These are phyloP conservation scores for Schrenkiella parvula DNA, from an alignment of 345 rosid genomes.

Conservation along the genomic window DNA sequence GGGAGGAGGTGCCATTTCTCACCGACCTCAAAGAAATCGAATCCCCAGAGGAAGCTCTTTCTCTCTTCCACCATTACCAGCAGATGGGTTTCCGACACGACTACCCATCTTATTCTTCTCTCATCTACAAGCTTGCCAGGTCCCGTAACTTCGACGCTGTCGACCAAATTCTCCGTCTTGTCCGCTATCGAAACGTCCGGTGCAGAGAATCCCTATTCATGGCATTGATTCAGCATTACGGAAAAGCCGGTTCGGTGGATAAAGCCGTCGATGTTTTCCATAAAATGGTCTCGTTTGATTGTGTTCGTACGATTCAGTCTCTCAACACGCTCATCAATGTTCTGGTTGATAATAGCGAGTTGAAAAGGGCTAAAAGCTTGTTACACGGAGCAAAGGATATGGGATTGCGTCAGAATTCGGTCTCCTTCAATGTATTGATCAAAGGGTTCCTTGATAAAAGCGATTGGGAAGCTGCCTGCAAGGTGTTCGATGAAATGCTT, in stretches of 20 bases:
- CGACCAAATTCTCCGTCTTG: conserved; percentile 46
- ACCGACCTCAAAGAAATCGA: conserved; percentile 43
- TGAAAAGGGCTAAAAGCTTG: conserved; percentile 47
- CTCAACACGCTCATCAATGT: conserved; percentile 59
- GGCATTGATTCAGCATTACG: conserved; percentile 68
- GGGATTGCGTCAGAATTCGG: conserved; percentile 62
- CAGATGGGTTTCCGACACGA: conserved; percentile 62
- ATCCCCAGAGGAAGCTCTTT: conserved; percentile 59
- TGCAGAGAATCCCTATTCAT: conserved; percentile 68
- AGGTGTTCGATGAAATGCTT: conserved; percentile 81
- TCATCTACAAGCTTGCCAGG: conserved; percentile 70
- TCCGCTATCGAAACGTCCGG: conserved; percentile 39
- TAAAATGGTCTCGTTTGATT: conserved; percentile 50
- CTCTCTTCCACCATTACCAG: conserved; percentile 58
- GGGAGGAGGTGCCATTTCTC: conserved; percentile 50
- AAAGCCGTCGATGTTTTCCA: conserved; percentile 55
- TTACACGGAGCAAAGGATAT: conserved; percentile 41
- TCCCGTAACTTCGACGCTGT: conserved; percentile 55
- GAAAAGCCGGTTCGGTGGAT: conserved; percentile 47
- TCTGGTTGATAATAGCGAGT: conserved; percentile 53
- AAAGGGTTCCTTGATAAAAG: conserved; percentile 46
- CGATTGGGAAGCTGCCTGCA: conserved; percentile 41
- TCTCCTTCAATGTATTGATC: conserved; percentile 70
- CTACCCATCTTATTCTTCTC: conserved; percentile 79
- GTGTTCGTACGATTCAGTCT: conserved; percentile 59